Percentiles rank a stretch among this genome's conserved stretches.
Evolutionary conservation across 306 rosid genomes (phyloP).

Genomic region (Senna tora): DNA sequence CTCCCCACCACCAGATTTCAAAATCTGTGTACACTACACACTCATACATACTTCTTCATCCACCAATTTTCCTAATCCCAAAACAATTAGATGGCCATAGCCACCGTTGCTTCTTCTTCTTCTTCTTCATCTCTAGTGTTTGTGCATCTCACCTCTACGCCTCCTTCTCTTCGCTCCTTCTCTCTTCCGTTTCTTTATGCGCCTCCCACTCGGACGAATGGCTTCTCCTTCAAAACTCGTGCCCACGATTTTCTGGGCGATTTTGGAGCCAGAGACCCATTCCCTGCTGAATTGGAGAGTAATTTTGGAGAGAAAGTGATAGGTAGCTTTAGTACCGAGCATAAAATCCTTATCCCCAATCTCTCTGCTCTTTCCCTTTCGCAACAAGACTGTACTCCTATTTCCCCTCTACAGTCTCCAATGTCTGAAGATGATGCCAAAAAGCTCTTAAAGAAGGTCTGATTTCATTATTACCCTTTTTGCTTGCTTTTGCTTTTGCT

Average conservation of each 20-base stretch:
- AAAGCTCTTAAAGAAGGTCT: conserved; percentile 67
- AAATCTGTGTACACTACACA: neutral
- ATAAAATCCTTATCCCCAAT: conserved; percentile 86
- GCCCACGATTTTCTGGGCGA: conserved; percentile 62
- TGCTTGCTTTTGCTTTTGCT: no score
- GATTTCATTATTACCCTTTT: neutral
- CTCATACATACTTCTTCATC: no score
- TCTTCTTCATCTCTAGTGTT: neutral
- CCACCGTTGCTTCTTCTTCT: conserved; percentile 22
- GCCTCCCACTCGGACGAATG: neutral
- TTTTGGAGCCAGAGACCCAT: conserved; percentile 90
- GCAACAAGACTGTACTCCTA: conserved; percentile 55
- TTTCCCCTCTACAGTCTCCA: conserved; percentile 62
- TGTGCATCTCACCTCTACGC: neutral
- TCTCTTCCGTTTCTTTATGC: neutral
- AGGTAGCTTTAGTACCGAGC: conserved; percentile 62
- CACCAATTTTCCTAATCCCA: neutral
- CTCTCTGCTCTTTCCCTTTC: conserved; percentile 69
- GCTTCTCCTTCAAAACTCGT: conserved; percentile 12
- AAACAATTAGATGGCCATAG: conserved; percentile 30
- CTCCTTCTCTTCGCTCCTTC: neutral
- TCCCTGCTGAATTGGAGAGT: conserved; percentile 84
- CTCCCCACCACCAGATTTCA: neutral
- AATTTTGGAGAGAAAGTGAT: conserved; percentile 76
- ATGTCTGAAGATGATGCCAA: conserved; percentile 61